A percentile compares a stretch with the other conserved stretches of the same genome.
phyloP scores from a whole-genome alignment of 1,284 basidiomycete species.

The Waitea zeae region DNA sequence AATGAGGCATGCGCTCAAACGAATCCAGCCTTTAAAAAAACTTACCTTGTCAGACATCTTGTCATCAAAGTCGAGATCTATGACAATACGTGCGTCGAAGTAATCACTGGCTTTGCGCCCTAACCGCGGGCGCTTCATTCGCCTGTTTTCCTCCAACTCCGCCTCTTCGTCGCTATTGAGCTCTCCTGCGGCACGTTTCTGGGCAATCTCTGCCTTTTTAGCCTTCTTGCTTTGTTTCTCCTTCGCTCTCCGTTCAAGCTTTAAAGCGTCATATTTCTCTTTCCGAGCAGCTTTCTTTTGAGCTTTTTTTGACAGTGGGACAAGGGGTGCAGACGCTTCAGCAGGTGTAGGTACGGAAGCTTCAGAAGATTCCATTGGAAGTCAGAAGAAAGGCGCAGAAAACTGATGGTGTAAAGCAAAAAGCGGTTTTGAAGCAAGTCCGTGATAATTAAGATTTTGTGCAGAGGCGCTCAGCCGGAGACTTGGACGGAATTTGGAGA shows the following conservation, averaged over 20 bases:
- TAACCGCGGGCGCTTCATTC: conserved; percentile 22
- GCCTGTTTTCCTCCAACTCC: conserved; percentile 18
- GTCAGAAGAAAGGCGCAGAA: too few relatives aligned
- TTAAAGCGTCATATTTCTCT: conserved; percentile 45
- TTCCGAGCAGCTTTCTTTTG: conserved; percentile 62
- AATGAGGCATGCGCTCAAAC: conserved; percentile 8
- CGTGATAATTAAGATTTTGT: too few relatives aligned
- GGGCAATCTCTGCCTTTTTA: conserved; percentile 36
- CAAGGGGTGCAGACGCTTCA: too few relatives aligned
- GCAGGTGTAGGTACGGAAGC: too few relatives aligned
- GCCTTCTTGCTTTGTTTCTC: conserved; percentile 60
- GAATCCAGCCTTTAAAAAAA: conserved; percentile 10
- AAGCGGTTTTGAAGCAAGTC: too few relatives aligned
- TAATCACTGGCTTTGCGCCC: conserved; percentile 20
- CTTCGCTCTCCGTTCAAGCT: conserved; percentile 56
- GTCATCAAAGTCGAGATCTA: conserved; percentile 91
- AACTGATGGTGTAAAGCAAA: too few relatives aligned
- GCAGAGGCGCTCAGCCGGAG: too few relatives aligned
- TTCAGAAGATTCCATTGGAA: too few relatives aligned
- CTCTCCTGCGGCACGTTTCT: conserved; percentile 37
- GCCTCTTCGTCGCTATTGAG: conserved; percentile 25
- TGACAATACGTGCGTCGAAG: conserved; percentile 64
- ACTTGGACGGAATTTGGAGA: too few relatives aligned
- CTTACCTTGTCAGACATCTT: conserved; percentile 87
- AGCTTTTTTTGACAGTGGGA: conserved; percentile 64